Conservation (phyloP, 106 monocot genomes). For the Gastrodia elata region DNA sequence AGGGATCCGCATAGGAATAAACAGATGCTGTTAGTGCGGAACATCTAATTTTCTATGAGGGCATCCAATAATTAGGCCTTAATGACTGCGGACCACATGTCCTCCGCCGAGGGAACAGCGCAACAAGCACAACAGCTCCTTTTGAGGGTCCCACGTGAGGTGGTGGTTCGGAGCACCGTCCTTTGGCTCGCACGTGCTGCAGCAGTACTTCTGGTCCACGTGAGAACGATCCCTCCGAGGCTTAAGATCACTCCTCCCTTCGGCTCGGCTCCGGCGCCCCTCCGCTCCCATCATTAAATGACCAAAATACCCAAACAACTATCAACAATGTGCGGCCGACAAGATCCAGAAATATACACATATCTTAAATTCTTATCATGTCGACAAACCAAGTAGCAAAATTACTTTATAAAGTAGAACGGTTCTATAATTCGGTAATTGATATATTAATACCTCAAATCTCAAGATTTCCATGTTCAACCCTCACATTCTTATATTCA, state of each 20-base stretch:
- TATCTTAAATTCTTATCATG: too few species aligned
- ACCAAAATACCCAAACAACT: too few species aligned
- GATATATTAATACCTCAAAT: too few species aligned
- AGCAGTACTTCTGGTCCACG: not conserved
- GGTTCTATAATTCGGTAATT: too few species aligned
- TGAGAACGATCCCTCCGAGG: not conserved
- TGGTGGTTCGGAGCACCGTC: not conserved
- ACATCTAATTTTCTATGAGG: not conserved
- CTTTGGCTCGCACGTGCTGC: slow-evolving; percentile 1
- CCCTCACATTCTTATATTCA: too few species aligned
- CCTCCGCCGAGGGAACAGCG: not conserved
- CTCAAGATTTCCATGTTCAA: too few species aligned
- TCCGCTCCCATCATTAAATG: too few species aligned
- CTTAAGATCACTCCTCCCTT: not conserved
- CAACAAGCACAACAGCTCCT: not conserved
- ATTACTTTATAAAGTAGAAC: too few species aligned
- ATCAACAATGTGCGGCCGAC: too few species aligned
- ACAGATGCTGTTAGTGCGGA: not conserved
- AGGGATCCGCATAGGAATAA: not conserved
- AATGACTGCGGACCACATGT: not conserved
- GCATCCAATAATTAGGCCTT: not conserved
- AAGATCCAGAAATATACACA: too few species aligned
- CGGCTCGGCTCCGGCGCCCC: not conserved
- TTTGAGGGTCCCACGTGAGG: not conserved
- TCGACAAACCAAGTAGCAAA: too few species aligned